Percentiles rank a stretch among this genome's conserved stretches.
phyloP scores from a whole-genome alignment of 2,329 filamentous ascomycete genomes.

The Xylariaceae sp. region DNA sequence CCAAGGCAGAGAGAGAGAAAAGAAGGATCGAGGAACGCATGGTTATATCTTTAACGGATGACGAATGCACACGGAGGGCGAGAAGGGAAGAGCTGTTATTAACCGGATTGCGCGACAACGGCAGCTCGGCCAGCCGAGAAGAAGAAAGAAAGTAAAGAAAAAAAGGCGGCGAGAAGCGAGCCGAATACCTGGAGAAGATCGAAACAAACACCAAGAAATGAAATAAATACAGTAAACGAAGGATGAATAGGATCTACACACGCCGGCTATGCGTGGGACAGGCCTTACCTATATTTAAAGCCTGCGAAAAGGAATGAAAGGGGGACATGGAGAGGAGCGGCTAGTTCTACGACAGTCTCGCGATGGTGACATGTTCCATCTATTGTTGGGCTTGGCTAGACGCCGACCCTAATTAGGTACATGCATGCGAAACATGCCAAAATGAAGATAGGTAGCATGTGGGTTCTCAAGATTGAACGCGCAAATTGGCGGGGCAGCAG shows the following conservation, averaged over 20 bases:
- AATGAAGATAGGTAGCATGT: too few relatives aligned
- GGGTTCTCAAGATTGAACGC: too few relatives aligned
- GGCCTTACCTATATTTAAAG: conserved; percentile 4
- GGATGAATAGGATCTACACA: conserved; percentile 9
- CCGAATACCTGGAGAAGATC: conserved; percentile 17
- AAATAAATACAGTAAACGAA: conserved; percentile 20
- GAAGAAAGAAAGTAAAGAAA: background rate
- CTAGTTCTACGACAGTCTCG: background rate
- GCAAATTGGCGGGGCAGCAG: too few relatives aligned
- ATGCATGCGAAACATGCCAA: too few relatives aligned
- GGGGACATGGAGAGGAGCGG: conserved; percentile 3
- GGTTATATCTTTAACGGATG: background rate
- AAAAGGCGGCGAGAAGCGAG: conserved; percentile 16
- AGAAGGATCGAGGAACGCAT: conserved; percentile 15
- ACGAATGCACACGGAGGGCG: background rate
- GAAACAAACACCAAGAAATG: conserved; percentile 4
- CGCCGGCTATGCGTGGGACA: background rate
- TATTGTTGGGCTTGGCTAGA: too few relatives aligned
- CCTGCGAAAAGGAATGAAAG: background rate
- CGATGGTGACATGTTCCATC: background rate
- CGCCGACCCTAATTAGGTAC: too few relatives aligned
- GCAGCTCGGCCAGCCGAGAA: conserved; percentile 22
- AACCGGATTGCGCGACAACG: conserved; percentile 13
- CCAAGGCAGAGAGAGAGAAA: conserved; percentile 9
- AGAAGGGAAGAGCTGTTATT: background rate